Base-by-base conservation (phyloP, 805 yeast genomes). In the Yueomyces sp. region DNA sequence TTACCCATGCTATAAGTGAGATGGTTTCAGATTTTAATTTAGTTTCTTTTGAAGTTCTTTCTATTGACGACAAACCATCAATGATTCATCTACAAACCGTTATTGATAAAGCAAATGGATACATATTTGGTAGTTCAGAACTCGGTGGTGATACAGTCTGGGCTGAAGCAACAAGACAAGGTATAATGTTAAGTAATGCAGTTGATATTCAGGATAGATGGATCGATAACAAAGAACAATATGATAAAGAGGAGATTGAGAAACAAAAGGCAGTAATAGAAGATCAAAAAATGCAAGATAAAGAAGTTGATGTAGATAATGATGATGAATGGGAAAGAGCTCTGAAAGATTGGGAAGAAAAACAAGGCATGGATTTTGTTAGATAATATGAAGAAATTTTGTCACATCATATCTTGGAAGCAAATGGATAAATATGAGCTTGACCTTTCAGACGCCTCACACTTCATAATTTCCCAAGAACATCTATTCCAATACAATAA, bases 71-170 rank as follows among this genome's bases (percentile, higher is more conserved):
- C 60, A 92, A 92, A 56, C 77, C 79, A 47, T 78, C 92, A 32
- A 92, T 92, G 97, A 88, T 92, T 31, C 73, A 81, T 42, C 62
- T 92, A 36, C 70, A 92, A 39, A 70, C 82, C 12, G 68, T 76
- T 2, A 76, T 92, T 7, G 99, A 92, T 57, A 88, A 84, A 57
- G 90, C 96, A 2, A 85, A 81, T 53, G 99, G 99, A 0, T 92
- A 92, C 58, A 73, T 84, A 51, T 86, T 85, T 66, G 99, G 99
- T 0, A 69, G 88, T 1, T 84, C 87, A 31, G 99, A 92, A 52
- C 71, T 90, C 5, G 95, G 96, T 2, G 98, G 97, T n/a, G 99
- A 92, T 57, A 76, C 90, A 0, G 78, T 92, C 2, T 92, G 98
- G 98, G 84, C 87, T n/a, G 95, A 90, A 52, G 95, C 96, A 0